phyloP scores from a whole-genome alignment of 2,329 filamentous ascomycete species.

The Thelonectria olida region DNA sequence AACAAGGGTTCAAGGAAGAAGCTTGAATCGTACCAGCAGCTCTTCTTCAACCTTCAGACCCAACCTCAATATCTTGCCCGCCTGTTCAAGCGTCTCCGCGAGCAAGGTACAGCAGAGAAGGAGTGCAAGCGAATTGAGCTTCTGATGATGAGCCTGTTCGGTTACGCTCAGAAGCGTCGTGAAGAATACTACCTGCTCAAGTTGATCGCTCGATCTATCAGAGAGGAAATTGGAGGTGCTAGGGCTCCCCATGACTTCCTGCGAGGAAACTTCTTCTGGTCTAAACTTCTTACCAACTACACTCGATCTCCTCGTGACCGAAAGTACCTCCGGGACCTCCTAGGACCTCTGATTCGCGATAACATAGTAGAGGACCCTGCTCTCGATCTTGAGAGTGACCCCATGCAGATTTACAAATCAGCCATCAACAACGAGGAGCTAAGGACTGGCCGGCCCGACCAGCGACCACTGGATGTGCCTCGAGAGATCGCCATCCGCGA shows the following conservation, averaged over 20 bases:
- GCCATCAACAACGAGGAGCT: constrained; percentile 98
- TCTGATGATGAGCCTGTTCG: constrained; percentile 95
- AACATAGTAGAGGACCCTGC: constrained; percentile 93
- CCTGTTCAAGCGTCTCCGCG: constrained; percentile 84
- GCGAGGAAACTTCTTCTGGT: constrained; percentile 93
- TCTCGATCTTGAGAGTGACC: constrained; percentile 94
- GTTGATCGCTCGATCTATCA: constrained; percentile 81
- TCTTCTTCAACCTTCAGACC: constrained; percentile 97
- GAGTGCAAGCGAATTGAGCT: constrained; percentile 93
- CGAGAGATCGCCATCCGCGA: constrained; percentile 96
- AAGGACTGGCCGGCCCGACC: constrained; percentile 85
- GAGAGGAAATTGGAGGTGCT: constrained; percentile 84
- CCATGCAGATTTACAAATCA: constrained; percentile 95
- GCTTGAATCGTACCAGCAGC: constrained; percentile 94
- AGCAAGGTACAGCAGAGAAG: constrained; percentile 86
- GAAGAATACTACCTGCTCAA: constrained; percentile 98
- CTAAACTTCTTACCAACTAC: constrained; percentile 86
- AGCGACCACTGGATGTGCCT: constrained; percentile 83
- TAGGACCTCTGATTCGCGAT: constrained; percentile 86
- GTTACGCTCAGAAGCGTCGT: constrained; percentile 94
- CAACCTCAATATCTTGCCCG: constrained; percentile 94
- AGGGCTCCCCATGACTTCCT: constrained; percentile 82
- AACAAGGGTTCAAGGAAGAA: constrained; percentile 97
- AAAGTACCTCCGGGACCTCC: constrained; percentile 87
- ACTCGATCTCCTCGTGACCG: constrained; percentile 90